Evolutionary conservation across 108 stramenopile species (phyloP), one percentile per base, ranked within the genome.

Genomic region (Nitzschia sp.): DNA sequence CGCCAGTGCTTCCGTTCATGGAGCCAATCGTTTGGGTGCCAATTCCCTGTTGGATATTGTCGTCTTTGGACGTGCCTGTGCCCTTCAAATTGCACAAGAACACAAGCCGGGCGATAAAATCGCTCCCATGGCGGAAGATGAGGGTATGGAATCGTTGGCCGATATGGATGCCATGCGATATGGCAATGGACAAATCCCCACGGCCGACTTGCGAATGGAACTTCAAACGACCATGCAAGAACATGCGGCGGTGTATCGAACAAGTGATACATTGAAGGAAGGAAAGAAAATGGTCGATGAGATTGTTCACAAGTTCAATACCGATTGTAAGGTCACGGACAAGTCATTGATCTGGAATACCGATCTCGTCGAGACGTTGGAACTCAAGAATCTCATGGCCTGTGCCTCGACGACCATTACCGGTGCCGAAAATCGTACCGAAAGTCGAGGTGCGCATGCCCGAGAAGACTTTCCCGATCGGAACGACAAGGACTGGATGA

Each of bases 1-100:
- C 35, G 97, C 97, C 29, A 92, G 95, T 73, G 99, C 99, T 9
- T 97, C 96, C 11, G 99, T 99, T 15, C 99, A 99, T 71, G 99
- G 99, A n/a, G 99, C 99, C 73, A 99, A 99, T 80, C 95, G 99
- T 16, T 82, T 99, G 29, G 99, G 99, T 15, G 99, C 99, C 69
- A 99, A 99, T 72, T 95, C 92, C 23, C 80, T 99, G 23, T 80
- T 99, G 25, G 99, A 99, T 70, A 98, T 99, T 82, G 99, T 99
- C 57, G 99, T 99, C 53, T 99, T 99, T 84, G 99, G 99, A 41
- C 86, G 99, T 45, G 99, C 98, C 15, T 93, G 90, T 76, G 99
- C 99, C 45, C 77, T 93, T 29, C 94, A 96, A 57, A 97, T 99
- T 72, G 96, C 94, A 38, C 96, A 97, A 46, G 96, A 94, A 48